Base-by-base conservation (phyloP, 2,329 filamentous ascomycete species). In the Pseudophaeomoniella oleicola region DNA sequence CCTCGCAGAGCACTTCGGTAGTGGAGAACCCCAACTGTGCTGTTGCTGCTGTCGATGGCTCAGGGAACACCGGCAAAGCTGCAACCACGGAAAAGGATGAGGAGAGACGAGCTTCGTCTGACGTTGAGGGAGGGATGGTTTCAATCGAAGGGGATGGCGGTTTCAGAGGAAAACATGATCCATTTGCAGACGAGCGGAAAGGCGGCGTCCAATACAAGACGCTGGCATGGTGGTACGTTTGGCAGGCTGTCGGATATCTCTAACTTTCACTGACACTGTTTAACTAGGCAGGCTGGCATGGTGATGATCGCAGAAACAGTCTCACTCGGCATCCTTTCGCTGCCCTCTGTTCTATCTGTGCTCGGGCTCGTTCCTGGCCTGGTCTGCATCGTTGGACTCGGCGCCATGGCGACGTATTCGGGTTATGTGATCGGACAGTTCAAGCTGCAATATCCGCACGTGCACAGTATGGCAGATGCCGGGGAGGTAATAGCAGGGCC, bases 391-490 rank as follows among this genome's bases (percentile, higher is more conserved):
- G 42, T 67, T 36, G 41, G 55, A 19, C 49, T 71, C 9, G 65
- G 67, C 9, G 37, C 65, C 19, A 48, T 69, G 12, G 57, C 66
- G 2, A 64, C 58, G 12, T 71, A 69, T 45, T 67, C 65, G 2
- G 66, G 66, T 19, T 67, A 61, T 41, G 55, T 71, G 4, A 57
- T 71, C 27, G 66, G 62, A 18, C 59, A 65, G 43, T 68, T 70
- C 52, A 66, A 64, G 43, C 45, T 64, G 18, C 50, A 49, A 19
- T 59, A 64, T 45, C 73, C 72, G 2, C 53, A 67, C 6, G 61
- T 77, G 19, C 61, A 66, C 29, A 69, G 70, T 47, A 76, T 78
- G 41, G 68, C 72, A 18, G 75, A 80, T 45, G 72, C 69, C 17
- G 72, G 71, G 1, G 52, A 60, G 15, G 55, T 78, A 36, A 60